phyloP scores from a whole-genome alignment of 2,329 filamentous ascomycete species.

The Penicillium corylophilum region DNA sequence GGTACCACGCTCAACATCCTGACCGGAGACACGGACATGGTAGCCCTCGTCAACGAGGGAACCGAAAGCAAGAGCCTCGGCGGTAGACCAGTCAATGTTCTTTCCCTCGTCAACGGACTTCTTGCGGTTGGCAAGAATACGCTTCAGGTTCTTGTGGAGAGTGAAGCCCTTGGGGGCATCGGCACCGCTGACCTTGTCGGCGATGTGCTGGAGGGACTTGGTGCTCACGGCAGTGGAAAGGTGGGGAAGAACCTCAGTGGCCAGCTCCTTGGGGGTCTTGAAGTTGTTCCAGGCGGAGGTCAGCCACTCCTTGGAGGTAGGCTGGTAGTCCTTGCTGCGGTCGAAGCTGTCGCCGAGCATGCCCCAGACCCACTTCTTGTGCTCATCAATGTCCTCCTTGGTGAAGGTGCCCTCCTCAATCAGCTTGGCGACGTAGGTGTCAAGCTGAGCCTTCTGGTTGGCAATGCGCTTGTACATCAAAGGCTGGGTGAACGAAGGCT shows the following conservation, averaged over 20 bases:
- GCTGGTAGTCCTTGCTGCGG: constrained; percentile 96
- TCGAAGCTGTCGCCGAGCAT: constrained; percentile 98
- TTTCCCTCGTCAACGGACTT: constrained; percentile 91
- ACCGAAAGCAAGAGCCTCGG: constrained; percentile 92
- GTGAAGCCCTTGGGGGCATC: constrained; percentile 79
- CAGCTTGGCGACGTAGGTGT: constrained; percentile 89
- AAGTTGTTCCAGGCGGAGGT: constrained; percentile 99
- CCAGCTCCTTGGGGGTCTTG: constrained; percentile 97
- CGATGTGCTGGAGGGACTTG: constrained; percentile 76
- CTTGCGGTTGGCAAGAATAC: constrained; percentile 83
- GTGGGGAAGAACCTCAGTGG: constrained; percentile 90
- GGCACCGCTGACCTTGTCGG: constrained; percentile 72
- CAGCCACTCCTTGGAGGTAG: constrained; percentile 95
- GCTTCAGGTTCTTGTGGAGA: constrained; percentile 93
- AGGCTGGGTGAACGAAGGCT: constrained; percentile 98
- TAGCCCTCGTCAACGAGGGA: constrained; percentile 88
- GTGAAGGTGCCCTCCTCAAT: constrained; percentile 91
- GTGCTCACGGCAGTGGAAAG: constrained; percentile 76
- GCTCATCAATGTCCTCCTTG: constrained; percentile 96
- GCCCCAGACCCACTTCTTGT: constrained; percentile 99
- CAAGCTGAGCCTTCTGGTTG: constrained; percentile 77
- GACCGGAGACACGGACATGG: constrained; percentile 95
- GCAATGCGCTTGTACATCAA: constrained; percentile 99
- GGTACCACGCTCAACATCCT: constrained; percentile 98
- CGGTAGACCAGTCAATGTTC: constrained; percentile 96